Percentiles rank a stretch among this genome's conserved stretches.
phyloP scores from a whole-genome alignment of 352 stramenopile species.

The Globisporangium nunn region DNA sequence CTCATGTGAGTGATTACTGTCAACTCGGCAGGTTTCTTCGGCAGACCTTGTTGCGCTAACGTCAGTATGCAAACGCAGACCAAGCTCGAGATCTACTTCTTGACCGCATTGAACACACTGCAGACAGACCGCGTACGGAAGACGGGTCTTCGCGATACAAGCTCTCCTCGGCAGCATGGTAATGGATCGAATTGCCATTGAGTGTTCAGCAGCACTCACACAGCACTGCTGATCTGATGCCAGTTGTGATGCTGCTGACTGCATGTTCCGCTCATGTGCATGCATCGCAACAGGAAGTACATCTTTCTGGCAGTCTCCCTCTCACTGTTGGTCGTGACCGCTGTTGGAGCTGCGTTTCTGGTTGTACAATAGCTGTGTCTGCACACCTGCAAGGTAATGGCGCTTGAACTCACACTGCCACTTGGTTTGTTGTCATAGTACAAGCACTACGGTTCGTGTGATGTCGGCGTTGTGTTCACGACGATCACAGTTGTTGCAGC shows the following conservation, averaged over 20 bases:
- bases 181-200: neutral
- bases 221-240: too few species aligned
- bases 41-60: neutral
- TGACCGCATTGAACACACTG: constrained; percentile 36
- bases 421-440: constrained; percentile 44
- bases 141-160: neutral
- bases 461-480: constrained; percentile 67
- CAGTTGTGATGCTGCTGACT: neutral
- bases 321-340: constrained; percentile 44
- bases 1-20: constrained; percentile 37
- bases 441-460: constrained; percentile 83
- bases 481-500: constrained; percentile 82
- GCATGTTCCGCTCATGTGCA: neutral
- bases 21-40: neutral
- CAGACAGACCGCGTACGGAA: constrained; percentile 9
- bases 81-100: constrained; percentile 51
- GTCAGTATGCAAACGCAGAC: constrained; percentile 23
- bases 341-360: constrained; percentile 34
- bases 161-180: neutral
- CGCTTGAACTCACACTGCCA: neutral
- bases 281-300: constrained; percentile 24
- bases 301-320: constrained; percentile 67
- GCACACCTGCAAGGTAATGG: neutral
- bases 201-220: neutral
- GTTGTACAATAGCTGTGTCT: constrained; percentile 15